phyloP scores from a whole-genome alignment of 345 rosid species.

The Abelmoschus esculentus region DNA sequence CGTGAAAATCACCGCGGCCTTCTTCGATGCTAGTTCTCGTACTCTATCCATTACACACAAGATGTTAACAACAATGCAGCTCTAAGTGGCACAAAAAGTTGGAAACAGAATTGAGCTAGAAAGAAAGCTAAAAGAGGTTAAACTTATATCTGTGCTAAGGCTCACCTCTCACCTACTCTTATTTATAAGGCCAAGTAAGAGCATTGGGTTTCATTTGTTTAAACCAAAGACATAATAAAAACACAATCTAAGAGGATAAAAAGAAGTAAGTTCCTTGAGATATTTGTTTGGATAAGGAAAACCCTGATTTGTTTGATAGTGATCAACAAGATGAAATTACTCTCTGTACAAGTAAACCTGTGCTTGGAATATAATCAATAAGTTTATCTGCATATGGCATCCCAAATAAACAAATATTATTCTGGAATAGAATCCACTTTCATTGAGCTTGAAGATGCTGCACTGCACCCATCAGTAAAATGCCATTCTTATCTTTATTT shows the following conservation, averaged over 20 bases:
- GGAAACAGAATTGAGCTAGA: neutral
- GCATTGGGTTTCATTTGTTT: constrained; percentile 27
- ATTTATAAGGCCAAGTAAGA: constrained; percentile 53
- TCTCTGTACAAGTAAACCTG: no score
- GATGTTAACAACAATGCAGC: neutral
- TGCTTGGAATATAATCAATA: constrained; percentile 15
- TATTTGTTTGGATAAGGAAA: constrained; percentile 48
- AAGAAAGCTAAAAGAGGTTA: constrained; percentile 10
- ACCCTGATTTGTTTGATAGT: constrained; percentile 40
- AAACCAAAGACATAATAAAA: constrained; percentile 13
- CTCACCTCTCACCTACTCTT: constrained; percentile 27
- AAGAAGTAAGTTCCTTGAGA: constrained; percentile 31
- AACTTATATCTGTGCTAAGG: constrained; percentile 10
- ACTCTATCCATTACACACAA: constrained; percentile 52
- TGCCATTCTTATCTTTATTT: neutral
- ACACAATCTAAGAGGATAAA: constrained; percentile 10
- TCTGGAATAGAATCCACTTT: neutral
- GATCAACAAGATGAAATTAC: neutral
- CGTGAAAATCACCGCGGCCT: constrained; percentile 95
- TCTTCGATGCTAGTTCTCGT: constrained; percentile 73
- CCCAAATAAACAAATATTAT: neutral
- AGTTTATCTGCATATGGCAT: neutral
- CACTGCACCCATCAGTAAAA: no score
- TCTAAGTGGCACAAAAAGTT: neutral
- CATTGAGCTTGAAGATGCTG: neutral